Percentiles rank a stretch among this genome's conserved stretches.
Evolutionary conservation across 2,329 filamentous ascomycete species (phyloP).

Genomic region (Apiospora koreana): DNA sequence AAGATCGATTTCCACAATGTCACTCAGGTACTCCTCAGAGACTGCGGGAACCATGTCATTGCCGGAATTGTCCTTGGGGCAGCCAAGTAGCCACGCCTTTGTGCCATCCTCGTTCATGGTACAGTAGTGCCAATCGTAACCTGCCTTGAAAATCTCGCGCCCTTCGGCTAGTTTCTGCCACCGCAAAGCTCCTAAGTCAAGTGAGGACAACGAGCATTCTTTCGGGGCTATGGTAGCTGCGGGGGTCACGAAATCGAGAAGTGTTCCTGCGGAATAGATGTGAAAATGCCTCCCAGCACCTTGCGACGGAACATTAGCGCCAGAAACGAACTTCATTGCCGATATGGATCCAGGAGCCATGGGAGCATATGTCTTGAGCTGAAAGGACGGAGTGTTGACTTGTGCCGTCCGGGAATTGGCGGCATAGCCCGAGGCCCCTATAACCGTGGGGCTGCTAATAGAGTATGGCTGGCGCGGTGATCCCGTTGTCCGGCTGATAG

Average conservation of each 20-base stretch:
- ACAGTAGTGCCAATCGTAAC: constrained; percentile 98
- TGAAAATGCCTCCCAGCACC: constrained; percentile 94
- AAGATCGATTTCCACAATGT: constrained; percentile 92
- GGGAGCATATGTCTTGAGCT: constrained; percentile 73
- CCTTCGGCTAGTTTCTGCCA: constrained; percentile 97
- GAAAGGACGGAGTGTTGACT: constrained; percentile 66
- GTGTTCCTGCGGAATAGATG: constrained; percentile 86
- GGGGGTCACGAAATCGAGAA: constrained; percentile 93
- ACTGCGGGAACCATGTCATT: constrained; percentile 68
- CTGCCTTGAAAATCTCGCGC: constrained; percentile 85
- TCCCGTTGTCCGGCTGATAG: constrained; percentile 42
- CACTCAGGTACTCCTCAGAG: constrained; percentile 89
- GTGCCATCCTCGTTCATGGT: constrained; percentile 94
- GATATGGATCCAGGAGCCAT: constrained; percentile 88
- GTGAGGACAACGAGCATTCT: constrained; percentile 86
- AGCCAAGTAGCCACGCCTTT: constrained; percentile 95
- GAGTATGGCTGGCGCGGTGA: constrained; percentile 56
- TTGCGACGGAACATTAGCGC: constrained; percentile 82
- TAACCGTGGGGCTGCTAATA: constrained; percentile 49
- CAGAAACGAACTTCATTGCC: constrained; percentile 85
- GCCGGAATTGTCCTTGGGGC: constrained; percentile 70
- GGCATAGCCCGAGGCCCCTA: constrained; percentile 65
- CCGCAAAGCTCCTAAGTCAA: constrained; percentile 82
- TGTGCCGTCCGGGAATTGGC: constrained; percentile 69
- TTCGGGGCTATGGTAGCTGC: constrained; percentile 82